Base-by-base conservation (phyloP, 169 alveolate genomes). In the Eimeria falciformis region DNA sequence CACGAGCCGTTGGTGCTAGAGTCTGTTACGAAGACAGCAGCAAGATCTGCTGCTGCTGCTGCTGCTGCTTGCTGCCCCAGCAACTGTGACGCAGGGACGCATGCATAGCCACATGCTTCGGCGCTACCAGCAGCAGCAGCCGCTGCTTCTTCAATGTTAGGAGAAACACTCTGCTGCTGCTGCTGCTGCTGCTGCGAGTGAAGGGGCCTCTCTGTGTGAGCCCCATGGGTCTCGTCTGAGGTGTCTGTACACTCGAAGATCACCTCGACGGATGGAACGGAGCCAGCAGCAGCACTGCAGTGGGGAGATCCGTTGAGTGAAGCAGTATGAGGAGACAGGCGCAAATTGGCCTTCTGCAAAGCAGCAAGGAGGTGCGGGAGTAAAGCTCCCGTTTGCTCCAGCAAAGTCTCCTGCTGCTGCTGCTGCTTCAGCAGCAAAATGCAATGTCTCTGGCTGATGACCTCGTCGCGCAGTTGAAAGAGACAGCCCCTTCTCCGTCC, bases 341-440 rank as follows among this genome's bases (percentile, higher is more conserved):
- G 62, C 62, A 50, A 11, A 14, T 50, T 50, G n/a, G 62, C 62
- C 62, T 50, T 7, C 62, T 50, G 62, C 62, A 50, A 14, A 7
- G 62, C 62, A 50, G 62, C 62, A 50, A 50, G 62, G n/a, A 50
- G 62, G n/a, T 11, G 62, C 62, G 62, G 62, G n/a, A 50, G 62
- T 14, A 50, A 14, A 7, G 7, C 14, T 14, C n/a, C 62, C 14
- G 62, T 14, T 50, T 11, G 62, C 62, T 50, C n/a, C 62, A 14
- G 7, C n/a, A 50, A 14, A 7, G n/a, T 50, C n/a, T 50, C 62
- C n/a, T 14, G 62, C 7, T 50, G n/a, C 7, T 50, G n/a, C 14
- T 50, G 62, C 62, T 50, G 62, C 62, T 50, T 7, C 62, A 50
- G n/a, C 62, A 7, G n/a, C 14, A 50, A 7, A 50, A 50, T 14